phyloP scores from a whole-genome alignment of 352 stramenopile species.

The Pythium aristosporum region DNA sequence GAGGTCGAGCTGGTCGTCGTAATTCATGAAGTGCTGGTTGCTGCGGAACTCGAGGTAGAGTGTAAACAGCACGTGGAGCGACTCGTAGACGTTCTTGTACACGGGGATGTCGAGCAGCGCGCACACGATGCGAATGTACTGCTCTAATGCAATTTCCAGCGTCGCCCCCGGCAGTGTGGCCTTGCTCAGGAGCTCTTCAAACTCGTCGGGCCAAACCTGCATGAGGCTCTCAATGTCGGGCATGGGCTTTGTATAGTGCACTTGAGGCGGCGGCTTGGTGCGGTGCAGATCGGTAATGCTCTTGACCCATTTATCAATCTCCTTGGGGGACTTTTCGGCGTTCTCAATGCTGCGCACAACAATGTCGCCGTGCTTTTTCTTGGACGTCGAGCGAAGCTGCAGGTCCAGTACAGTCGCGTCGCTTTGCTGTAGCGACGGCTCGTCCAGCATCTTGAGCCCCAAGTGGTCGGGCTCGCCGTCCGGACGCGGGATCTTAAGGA shows the following conservation, averaged over 20 bases:
- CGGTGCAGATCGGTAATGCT: slow-evolving; percentile 94
- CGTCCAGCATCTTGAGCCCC: slow-evolving; percentile 93
- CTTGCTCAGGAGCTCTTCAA: slow-evolving; percentile 79
- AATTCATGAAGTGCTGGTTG: slow-evolving; percentile 94
- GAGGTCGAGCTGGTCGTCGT: slow-evolving; percentile 50
- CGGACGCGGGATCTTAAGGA: slow-evolving; percentile 95
- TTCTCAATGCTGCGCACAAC: slow-evolving; percentile 94
- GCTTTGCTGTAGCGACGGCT: slow-evolving; percentile 90
- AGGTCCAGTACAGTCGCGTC: slow-evolving; percentile 95
- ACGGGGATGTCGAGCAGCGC: slow-evolving; percentile 94
- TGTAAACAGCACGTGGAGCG: slow-evolving; percentile 94
- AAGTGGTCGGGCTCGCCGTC: slow-evolving; percentile 89
- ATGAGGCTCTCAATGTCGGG: slow-evolving; percentile 95
- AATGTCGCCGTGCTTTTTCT: slow-evolving; percentile 93
- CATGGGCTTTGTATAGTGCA: slow-evolving; percentile 94
- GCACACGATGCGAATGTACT: slow-evolving; percentile 93
- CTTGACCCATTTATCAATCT: slow-evolving; percentile 96
- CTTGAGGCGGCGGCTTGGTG: slow-evolving; percentile 90
- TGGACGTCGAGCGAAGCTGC: slow-evolving; percentile 92
- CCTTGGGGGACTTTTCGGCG: slow-evolving; percentile 89
- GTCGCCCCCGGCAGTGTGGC: slow-evolving; percentile 71
- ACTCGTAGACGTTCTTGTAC: slow-evolving; percentile 94
- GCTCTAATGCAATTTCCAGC: slow-evolving; percentile 91
- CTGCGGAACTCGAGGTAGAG: slow-evolving; percentile 92
- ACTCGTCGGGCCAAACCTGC: slow-evolving; percentile 89